Conservation (phyloP, 1,284 basidiomycete species). For the Abortiporus biennis region DNA sequence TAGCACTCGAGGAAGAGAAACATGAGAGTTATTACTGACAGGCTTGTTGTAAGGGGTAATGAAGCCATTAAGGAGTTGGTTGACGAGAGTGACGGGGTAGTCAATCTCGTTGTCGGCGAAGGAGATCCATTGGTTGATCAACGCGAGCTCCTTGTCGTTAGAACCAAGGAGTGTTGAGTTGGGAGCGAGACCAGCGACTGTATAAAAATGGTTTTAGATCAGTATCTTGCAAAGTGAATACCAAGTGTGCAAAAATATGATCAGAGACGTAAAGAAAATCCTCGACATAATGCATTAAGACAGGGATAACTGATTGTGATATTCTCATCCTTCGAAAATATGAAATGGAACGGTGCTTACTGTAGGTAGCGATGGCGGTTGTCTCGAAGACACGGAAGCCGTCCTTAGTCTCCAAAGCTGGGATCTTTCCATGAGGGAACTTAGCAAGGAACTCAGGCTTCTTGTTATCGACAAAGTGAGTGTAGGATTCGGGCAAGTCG, state of each 20-base stretch:
- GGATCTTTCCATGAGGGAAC: constrained; percentile 83
- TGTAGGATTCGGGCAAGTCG: constrained; percentile 51
- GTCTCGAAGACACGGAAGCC: constrained; percentile 82
- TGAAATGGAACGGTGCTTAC: constrained; percentile 55
- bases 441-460: constrained; percentile 72
- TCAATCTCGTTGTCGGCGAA: constrained; percentile 57
- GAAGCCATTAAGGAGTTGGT: constrained; percentile 32
- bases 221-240: constrained; percentile 6
- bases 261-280: constrained; percentile 30
- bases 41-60: constrained; percentile 61
- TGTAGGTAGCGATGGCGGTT: constrained; percentile 79
- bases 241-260: constrained; percentile 12
- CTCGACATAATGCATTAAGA: constrained; percentile 44
- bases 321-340: constrained; percentile 32
- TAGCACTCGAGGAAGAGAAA: background rate
- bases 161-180: constrained; percentile 62
- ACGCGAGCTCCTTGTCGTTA: constrained; percentile 49
- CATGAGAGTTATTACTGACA: constrained; percentile 29
- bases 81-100: constrained; percentile 19
- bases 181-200: constrained; percentile 71
- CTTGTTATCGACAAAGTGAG: constrained; percentile 72
- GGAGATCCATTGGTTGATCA: constrained; percentile 64
- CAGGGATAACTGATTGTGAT: constrained; percentile 52
- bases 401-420: constrained; percentile 73
- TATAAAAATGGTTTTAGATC: constrained; percentile 12